Base-by-base conservation (phyloP, 2,329 filamentous ascomycete genomes). In the Paraphoma chrysanthemicola region DNA sequence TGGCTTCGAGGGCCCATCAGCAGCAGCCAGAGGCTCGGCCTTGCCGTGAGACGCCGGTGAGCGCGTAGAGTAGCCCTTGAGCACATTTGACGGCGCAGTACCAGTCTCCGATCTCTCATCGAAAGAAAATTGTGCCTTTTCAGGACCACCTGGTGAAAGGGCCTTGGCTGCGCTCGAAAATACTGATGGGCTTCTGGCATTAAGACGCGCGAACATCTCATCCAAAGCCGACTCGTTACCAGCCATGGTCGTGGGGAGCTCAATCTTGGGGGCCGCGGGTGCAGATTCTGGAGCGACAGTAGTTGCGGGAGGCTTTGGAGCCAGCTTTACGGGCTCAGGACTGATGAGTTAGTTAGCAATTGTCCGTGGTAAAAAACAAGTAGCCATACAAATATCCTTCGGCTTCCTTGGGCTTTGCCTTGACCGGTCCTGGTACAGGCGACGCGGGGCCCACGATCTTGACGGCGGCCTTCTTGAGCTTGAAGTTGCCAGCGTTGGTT, bases 161-260 rank as follows among this genome's bases (percentile, higher is more conserved):
- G 42, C 17, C 17, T 52, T 17, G 11, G 30, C 16, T 10, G 38
- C 10, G 17, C 29, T n/a, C 18, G 51, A 53, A 2, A 28, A 12
- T 17, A 44, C 33, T 4, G 42, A 8, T 6, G 50, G 11, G 6
- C 14, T 42, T 30, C 38, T 49, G 11, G 53, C 44, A 23, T 52
- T 63, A 23, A 72, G 52, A 7, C 62, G 64, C 12, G 64, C 63
- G 47, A 63, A 71, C 46, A 69, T 59, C 17, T 53, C 51, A 1
- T 68, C 69, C 14, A 70, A 41, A 7, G 52, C 54, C 14, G 50
- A 42, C 23, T 57, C 62, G 3, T 30, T 39, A 2, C 17, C 44
- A 18, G 45, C n/a, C 17, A 7, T 33, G 12, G n/a, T 48, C 3
- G 29, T 17, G 23, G 36, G 47, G 7, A 44, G 17, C 9, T 62